Evolutionary conservation across 148 eudicot species (phyloP), one percentile per base, ranked within the genome.

Genomic region (Mesembryanthemum crystallinum): DNA sequence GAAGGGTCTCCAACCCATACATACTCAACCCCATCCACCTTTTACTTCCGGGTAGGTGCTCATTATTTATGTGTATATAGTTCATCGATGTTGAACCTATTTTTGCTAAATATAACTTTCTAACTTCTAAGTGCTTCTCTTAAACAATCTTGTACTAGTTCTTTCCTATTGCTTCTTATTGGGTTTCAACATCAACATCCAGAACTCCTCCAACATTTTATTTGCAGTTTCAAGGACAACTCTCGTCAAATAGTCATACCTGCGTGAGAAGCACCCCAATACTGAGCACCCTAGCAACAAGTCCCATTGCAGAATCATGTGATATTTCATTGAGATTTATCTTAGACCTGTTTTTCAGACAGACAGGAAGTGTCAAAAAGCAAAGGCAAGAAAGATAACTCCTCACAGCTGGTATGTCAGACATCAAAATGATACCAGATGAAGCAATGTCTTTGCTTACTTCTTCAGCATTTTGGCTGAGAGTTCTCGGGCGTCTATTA

Each of bases 281-380:
- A 73, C 80, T 83, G 81, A 92, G 85, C 33, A 82, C 90, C 85
- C 77, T 86, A 35, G 81, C 79, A 71, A 95, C 92, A 75, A 95
- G 99, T 60, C 97, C 99, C 58, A 87, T 92, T 52, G 97, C 97
- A 54, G 99, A 95, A n/a, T 88, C 86, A 77, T 95, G 97, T 69
- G 98, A 95, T 72, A 95, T 95, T 85, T 95, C 97, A 75, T 95
- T 95, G 8, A 91, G 92, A 77, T 95, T 95, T 82, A 95, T 91
- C 88, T 95, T 95, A 76, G 78, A 84, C 82, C 98, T 93, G 93
- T 72, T 65, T 37, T 35, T 51, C 76, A 69, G 49, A 17, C 65
- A 64, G 42, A 60, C 5, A 59, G 20, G 35, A 28, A 14, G 25
- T 6, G n/a, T 65, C 60, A 55, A 69, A 63, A 63, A 30, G 43